Evolutionary conservation across 2,329 filamentous ascomycete species (phyloP), one percentile per base, ranked within the genome.

Genomic region (Ophioceras dolichostomum): DNA sequence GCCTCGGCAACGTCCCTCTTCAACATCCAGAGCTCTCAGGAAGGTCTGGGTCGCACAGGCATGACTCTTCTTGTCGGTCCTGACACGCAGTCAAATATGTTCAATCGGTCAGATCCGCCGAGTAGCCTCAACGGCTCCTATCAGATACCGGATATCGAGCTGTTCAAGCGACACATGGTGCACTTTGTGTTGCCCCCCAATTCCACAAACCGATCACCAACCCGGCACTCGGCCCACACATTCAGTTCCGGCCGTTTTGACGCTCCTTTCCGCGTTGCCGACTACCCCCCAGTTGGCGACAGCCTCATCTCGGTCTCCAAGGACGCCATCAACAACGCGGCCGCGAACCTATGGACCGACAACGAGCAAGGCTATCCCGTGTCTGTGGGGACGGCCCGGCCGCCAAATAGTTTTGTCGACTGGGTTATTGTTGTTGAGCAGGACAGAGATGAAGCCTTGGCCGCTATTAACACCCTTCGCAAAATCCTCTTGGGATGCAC

Each of bases 391-490:
- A 89, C 78, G 49, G 83, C 84, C 7, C 67, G 81, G 10, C 76
- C 83, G 0, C 67, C 73, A 37, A 84, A 70, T 5, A 53, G 60
- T 0, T 59, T 93, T 37, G 83, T 83, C 7, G 75, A 89, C 49
- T 95, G 88, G 88, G 76, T 83, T 5, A 62, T 95, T 4, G 49
- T 94, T 3, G 73, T 94, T 1, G 88, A 94, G 53, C 79, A 91
- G 55, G 65, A 75, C 3, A 75, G 76, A 43, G 55, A 55, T 17
- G 87, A 94, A 57, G 84, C 87, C 1, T 87, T 82, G 60, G 65
- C 67, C 7, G 83, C 87, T 0, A 87, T 94, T 40, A 59, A 66
- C 20, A 77, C 75, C 16, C 65, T 94, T n/a, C 76, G 83, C 16
- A 78, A 80, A 34, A 84, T 94, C 36, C 70, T 95, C 2, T 59